phyloP scores from a whole-genome alignment of 306 rosid genomes.

The Vigna unguiculata region DNA sequence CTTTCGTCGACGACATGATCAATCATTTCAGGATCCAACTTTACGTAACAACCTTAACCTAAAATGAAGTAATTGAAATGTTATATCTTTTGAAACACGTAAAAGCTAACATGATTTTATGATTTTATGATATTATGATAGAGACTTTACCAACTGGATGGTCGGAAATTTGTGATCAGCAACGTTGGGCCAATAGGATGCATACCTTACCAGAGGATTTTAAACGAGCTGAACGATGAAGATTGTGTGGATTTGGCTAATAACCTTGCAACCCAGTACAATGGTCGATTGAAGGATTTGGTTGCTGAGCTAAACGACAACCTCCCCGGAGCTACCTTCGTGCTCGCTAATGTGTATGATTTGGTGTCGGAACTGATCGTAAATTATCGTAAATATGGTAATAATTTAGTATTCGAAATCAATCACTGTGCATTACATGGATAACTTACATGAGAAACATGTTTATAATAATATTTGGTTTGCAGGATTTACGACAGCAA shows the following conservation, averaged over 20 bases:
- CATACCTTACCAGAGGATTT: slow-evolving; percentile 82
- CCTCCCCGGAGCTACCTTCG: slow-evolving; percentile 70
- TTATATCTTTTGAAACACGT: background rate
- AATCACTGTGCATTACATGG: background rate
- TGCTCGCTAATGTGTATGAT: slow-evolving; percentile 75
- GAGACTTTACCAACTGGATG: slow-evolving; percentile 78
- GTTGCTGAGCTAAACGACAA: slow-evolving; percentile 61
- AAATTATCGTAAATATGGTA: slow-evolving; percentile 67
- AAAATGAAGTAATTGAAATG: background rate
- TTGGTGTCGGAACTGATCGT: slow-evolving; percentile 62
- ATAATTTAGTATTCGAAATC: background rate
- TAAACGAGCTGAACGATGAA: slow-evolving; percentile 63
- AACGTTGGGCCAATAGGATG: slow-evolving; percentile 89
- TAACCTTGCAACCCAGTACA: slow-evolving; percentile 67
- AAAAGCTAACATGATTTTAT: background rate
- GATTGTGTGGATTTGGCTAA: slow-evolving; percentile 74
- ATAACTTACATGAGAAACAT: too few species aligned
- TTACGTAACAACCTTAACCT: slow-evolving; percentile 51
- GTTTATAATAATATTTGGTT: background rate
- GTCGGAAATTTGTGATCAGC: slow-evolving; percentile 68
- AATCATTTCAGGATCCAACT: slow-evolving; percentile 67
- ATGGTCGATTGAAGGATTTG: slow-evolving; percentile 72
- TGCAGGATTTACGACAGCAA: slow-evolving; percentile 70
- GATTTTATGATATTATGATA: slow-evolving; percentile 24
- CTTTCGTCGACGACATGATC: slow-evolving; percentile 69